These are phyloP conservation scores for Huntiella moniliformis DNA, from an alignment of 2,329 filamentous ascomycete genomes.

Conservation along the genomic window DNA sequence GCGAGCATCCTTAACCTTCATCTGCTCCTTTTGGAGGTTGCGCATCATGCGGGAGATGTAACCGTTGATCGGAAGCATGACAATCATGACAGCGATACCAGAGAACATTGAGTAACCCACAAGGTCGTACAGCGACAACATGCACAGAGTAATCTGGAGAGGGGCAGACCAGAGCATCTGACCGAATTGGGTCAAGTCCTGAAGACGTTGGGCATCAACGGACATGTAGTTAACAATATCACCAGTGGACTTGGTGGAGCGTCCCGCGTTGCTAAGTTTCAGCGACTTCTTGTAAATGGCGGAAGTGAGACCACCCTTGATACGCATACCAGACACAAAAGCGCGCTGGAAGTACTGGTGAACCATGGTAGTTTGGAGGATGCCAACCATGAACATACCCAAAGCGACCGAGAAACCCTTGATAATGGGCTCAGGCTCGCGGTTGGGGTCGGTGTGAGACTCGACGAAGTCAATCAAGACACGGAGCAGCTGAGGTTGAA, in stretches of 20 bases:
- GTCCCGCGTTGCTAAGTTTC: conserved; percentile 79
- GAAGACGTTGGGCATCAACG: conserved; percentile 84
- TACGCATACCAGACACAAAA: conserved; percentile 85
- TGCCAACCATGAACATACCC: conserved; percentile 77
- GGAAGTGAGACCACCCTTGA: conserved; percentile 78
- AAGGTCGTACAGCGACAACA: conserved; percentile 89
- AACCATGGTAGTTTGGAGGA: conserved; percentile 72
- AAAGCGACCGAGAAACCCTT: conserved; percentile 75
- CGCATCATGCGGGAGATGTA: conserved; percentile 87
- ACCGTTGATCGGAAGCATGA: conserved; percentile 95
- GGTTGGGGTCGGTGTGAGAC: conserved; percentile 29
- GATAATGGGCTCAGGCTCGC: conserved; percentile 54
- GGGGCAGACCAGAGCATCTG: conserved; percentile 94
- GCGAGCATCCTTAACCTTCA: conserved; percentile 96
- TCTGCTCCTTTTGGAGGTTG: conserved; percentile 81
- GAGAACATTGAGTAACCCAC: conserved; percentile 91
- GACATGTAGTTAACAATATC: conserved; percentile 99
- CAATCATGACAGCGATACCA: conserved; percentile 81
- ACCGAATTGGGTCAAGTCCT: conserved; percentile 87
- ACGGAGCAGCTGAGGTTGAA: conserved; percentile 77
- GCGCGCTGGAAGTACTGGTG: conserved; percentile 93
- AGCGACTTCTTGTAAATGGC: conserved; percentile 87
- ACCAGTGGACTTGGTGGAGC: conserved; percentile 73
- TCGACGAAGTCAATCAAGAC: conserved; percentile 67
- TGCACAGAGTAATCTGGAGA: conserved; percentile 89